Base-by-base conservation (phyloP, 805 yeast genomes). In the Kuraishia cidri region DNA sequence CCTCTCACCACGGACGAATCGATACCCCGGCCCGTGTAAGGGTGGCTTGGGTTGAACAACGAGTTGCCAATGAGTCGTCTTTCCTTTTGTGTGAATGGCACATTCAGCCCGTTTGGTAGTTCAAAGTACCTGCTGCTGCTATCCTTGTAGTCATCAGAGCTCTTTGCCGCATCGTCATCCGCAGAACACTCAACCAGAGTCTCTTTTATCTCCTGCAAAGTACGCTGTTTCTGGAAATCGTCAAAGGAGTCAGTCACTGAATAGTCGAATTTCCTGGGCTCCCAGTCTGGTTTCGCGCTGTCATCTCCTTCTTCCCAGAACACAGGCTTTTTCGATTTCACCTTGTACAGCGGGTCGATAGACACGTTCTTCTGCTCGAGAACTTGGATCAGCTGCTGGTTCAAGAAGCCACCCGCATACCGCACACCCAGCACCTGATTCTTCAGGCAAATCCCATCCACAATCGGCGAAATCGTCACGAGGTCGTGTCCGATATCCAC, bases 401-500 rank as follows among this genome's bases (percentile, higher is more conserved):
- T 69, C 31, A 87, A 48, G 44, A 66, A 85, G 33, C 59, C 62
- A 8, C 97, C 96, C 1, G 86, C 83, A 44, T 77, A 75, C 40
- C 69, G 75, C 2, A 94, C 84, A 45, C 75, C 76, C 59, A 67
- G 72, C 11, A 76, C 81, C 45, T 77, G 79, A 42, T 73, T 79
- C 29, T 80, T 66, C 36, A 83, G 58, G 29, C 86, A 79, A 56
- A 80, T 72, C 16, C 94, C 94, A 56, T 81, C 95, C 38, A 79
- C 75, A 14, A 82, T 86, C 2, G 88, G 95, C 4, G 92, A 79
- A 1, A 78, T 88, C 39, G 85, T 75, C 13, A 72, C 64, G 2
- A 78, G 60, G 49, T 82, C 88, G 48, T 83, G 92, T 5, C 95
- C 95, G 25, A 84, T 58, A 52, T 86, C 95, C 25, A 86, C 90